Percentiles rank a stretch among this genome's conserved stretches.
Conservation (phyloP, 2,329 filamentous ascomycete genomes). For the Botrytis galanthina region DNA sequence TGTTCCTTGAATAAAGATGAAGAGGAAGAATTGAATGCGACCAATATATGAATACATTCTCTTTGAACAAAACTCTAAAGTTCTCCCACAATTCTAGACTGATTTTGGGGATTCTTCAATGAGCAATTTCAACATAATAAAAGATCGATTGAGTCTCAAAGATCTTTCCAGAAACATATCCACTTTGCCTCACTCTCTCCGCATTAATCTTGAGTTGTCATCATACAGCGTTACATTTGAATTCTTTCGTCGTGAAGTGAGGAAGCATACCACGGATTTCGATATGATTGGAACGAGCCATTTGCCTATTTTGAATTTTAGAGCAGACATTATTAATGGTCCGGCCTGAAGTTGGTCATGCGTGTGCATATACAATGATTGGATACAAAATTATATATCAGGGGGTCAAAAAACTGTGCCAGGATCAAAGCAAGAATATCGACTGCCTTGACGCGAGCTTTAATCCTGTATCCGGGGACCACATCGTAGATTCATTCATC, state of each 20-base stretch:
- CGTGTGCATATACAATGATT: not conserved
- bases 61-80: not conserved
- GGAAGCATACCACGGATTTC: not conserved
- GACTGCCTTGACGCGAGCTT: not conserved
- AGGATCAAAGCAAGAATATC: not conserved
- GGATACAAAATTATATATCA: not conserved
- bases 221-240: not conserved
- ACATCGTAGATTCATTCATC: not conserved
- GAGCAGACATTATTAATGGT: not conserved
- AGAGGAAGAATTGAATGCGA: not conserved
- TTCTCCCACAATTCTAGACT: not conserved
- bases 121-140: not conserved
- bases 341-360: not conserved
- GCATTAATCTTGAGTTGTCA: not conserved
- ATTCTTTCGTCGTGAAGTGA: not conserved
- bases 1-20: not conserved
- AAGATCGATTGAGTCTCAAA: not conserved
- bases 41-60: not conserved
- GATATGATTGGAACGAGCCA: not conserved
- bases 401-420: not conserved
- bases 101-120: not conserved
- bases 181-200: no score
- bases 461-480: not conserved
- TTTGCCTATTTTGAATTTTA: not conserved
- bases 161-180: not conserved